A percentile compares a stretch with the other conserved stretches of the same genome.
Conservation (phyloP, 345 rosid genomes). For the sweet orange (Citrus sinensis) region DNA sequence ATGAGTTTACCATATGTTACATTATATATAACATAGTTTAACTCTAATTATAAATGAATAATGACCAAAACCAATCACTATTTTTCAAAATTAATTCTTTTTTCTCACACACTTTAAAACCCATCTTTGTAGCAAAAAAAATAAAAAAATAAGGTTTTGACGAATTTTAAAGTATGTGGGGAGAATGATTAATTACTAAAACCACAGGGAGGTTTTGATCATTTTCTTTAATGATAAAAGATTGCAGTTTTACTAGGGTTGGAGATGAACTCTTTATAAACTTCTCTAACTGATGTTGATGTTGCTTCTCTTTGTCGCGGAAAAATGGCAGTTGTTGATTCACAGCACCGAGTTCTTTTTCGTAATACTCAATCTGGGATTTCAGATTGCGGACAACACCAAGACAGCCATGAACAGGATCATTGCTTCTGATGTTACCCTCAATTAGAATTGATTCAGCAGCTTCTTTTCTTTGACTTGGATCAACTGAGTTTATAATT, state of each 20-base stretch:
- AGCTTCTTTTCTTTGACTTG: constrained; percentile 8
- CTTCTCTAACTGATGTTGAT: background rate
- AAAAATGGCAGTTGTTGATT: constrained; percentile 3
- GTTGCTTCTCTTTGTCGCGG: background rate
- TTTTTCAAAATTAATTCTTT: no score
- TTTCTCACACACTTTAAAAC: no score
- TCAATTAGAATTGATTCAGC: constrained; percentile 23
- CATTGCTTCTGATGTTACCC: background rate
- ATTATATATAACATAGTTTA: no score
- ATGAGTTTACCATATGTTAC: no score
- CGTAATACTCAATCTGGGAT: background rate
- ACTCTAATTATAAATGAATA: no score
- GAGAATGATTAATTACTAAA: no score
- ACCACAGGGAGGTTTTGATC: no score
- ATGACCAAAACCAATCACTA: no score
- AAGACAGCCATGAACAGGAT: constrained; percentile 21
- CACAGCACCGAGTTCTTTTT: constrained; percentile 4
- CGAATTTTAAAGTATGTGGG: no score
- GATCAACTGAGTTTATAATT: constrained; percentile 12
- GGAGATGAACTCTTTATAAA: background rate
- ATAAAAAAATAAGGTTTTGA: no score
- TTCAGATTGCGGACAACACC: constrained; percentile 9
- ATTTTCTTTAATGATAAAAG: no score
- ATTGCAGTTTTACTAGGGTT: background rate
- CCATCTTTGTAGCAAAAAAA: no score